phyloP scores from a whole-genome alignment of 106 monocot species.

The Acorus gramineus region DNA sequence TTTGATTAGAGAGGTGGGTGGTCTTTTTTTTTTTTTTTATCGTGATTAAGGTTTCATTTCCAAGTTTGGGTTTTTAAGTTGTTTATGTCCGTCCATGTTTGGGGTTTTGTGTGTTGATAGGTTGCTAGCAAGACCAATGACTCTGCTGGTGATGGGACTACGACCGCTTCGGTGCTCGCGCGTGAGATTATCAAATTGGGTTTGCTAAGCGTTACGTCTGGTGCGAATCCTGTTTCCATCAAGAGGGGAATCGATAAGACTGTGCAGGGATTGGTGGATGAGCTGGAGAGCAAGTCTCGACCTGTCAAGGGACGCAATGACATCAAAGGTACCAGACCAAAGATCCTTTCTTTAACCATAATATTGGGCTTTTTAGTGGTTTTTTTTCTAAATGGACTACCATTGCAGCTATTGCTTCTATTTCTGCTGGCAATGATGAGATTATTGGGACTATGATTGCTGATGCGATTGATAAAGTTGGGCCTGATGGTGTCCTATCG shows the following conservation, averaged over 20 bases:
- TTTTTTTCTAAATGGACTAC: not conserved
- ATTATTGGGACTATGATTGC: slow-evolving; percentile 69
- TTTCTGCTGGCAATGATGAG: slow-evolving; percentile 78
- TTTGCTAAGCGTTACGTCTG: slow-evolving; percentile 59
- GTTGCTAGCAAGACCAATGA: slow-evolving; percentile 83
- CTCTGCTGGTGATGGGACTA: slow-evolving; percentile 74
- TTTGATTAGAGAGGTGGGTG: slow-evolving; percentile 57
- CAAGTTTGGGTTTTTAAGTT: not conserved
- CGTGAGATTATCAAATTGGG: slow-evolving; percentile 72
- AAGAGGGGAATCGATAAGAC: slow-evolving; percentile 79
- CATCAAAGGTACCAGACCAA: slow-evolving; percentile 44
- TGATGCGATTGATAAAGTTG: slow-evolving; percentile 84
- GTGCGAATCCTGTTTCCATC: slow-evolving; percentile 68
- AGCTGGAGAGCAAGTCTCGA: slow-evolving; percentile 55
- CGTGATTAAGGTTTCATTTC: not conserved
- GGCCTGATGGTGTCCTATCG: slow-evolving; percentile 69
- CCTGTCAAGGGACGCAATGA: slow-evolving; percentile 60
- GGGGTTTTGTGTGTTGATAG: slow-evolving; percentile 7
- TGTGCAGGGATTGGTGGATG: slow-evolving; percentile 46
- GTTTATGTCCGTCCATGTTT: not conserved
- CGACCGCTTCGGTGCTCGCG: slow-evolving; percentile 68
- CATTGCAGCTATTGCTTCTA: slow-evolving; percentile 59
- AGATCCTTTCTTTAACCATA: not conserved
- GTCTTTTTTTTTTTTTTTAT: not conserved
- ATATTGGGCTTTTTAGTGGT: not conserved